phyloP scores from a whole-genome alignment of 768 basidiomycete genomes.

The Russula brevipes region DNA sequence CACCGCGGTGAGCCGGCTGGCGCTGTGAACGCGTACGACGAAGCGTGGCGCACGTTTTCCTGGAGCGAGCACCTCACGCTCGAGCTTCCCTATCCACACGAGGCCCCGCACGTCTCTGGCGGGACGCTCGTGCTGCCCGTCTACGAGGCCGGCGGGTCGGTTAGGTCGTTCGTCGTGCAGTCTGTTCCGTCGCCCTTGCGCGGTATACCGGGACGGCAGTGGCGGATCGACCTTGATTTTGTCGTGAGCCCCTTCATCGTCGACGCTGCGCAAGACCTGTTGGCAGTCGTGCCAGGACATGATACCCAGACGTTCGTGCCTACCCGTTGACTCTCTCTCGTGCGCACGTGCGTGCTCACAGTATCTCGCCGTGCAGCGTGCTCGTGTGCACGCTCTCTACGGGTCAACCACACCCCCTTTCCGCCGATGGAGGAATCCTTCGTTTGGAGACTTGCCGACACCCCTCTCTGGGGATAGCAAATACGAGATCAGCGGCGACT shows the following conservation, averaged over 20 bases:
- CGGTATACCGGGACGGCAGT: background rate
- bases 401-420: constrained; percentile 4
- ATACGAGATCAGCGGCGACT: constrained; percentile 3
- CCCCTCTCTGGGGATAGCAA: background rate
- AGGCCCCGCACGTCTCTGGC: background rate
- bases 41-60: constrained; percentile 8
- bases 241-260: background rate
- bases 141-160: too few relatives aligned
- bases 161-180: background rate
- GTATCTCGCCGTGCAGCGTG: too few relatives aligned
- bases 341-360: background rate
- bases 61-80: background rate
- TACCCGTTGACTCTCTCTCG: background rate
- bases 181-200: constrained; percentile 2
- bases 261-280: constrained; percentile 4
- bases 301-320: background rate
- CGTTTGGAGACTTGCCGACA: background rate
- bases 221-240: constrained; percentile 4
- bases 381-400: background rate
- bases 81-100: background rate
- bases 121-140: constrained; percentile 1
- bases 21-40: background rate
- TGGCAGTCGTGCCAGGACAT: background rate
- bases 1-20: background rate
- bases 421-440: background rate